phyloP scores from a whole-genome alignment of 495 filamentous ascomycete genomes.

The Xylaria palmicola region DNA sequence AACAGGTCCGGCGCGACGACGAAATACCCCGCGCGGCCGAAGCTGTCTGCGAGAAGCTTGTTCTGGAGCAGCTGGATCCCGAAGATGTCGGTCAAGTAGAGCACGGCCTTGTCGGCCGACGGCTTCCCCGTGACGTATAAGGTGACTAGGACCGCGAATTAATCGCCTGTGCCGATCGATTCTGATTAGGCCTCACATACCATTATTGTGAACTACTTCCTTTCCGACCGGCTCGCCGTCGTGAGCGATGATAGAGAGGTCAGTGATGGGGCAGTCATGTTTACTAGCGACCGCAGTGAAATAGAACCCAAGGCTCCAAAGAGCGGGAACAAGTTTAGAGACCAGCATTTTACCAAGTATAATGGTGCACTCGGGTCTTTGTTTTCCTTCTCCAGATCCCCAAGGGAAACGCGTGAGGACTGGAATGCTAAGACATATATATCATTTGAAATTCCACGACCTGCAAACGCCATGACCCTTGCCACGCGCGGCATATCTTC shows the following conservation, averaged over 20 bases:
- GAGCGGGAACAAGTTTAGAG: slow-evolving; percentile 18
- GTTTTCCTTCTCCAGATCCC: too few species aligned
- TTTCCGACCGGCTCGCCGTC: slow-evolving; percentile 33
- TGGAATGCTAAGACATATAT: background rate
- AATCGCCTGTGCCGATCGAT: background rate
- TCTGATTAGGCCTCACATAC: slow-evolving; percentile 20
- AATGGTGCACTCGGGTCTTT: background rate
- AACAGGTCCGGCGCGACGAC: slow-evolving; percentile 75
- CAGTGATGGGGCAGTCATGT: slow-evolving; percentile 24
- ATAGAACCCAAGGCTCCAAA: slow-evolving; percentile 21
- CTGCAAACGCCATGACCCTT: too few species aligned
- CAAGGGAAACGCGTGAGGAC: background rate
- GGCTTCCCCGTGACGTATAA: slow-evolving; percentile 38
- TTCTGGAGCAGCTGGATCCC: slow-evolving; percentile 61
- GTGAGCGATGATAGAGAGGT: slow-evolving; percentile 30
- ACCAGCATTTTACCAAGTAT: slow-evolving; percentile 18
- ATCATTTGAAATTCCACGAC: too few species aligned
- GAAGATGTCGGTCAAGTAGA: slow-evolving; percentile 61
- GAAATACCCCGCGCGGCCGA: slow-evolving; percentile 73
- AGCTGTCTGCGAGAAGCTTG: slow-evolving; percentile 73
- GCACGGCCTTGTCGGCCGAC: slow-evolving; percentile 46
- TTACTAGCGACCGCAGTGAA: background rate
- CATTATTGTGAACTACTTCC: slow-evolving; percentile 28
- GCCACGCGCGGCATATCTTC: slow-evolving; percentile 8
- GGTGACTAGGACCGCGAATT: slow-evolving; percentile 28